Conservation (phyloP, 2,329 filamentous ascomycete species). For the Fusarium abutilonis region DNA sequence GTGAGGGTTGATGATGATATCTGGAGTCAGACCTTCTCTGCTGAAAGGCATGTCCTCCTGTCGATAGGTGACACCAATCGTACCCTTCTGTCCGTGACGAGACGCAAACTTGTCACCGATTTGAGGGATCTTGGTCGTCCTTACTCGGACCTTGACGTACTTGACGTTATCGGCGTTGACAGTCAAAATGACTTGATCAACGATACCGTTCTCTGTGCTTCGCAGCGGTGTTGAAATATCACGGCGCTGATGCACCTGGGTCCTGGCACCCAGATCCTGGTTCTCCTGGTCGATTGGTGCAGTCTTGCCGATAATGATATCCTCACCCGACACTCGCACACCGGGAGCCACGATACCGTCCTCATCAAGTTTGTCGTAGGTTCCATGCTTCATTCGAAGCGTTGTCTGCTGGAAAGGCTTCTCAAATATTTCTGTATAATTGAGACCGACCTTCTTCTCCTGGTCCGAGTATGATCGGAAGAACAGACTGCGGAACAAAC, state of each 20-base stretch:
- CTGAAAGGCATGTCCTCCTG: conserved; percentile 99
- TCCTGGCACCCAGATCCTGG: conserved; percentile 92
- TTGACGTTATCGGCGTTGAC: conserved; percentile 94
- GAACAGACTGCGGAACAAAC: conserved; percentile 96
- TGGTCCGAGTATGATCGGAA: conserved; percentile 97
- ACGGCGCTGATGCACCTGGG: conserved; percentile 88
- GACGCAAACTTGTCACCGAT: conserved; percentile 99
- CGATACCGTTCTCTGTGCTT: conserved; percentile 95
- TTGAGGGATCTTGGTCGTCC: conserved; percentile 97
- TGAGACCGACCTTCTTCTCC: conserved; percentile 95
- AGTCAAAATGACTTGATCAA: conserved; percentile 92
- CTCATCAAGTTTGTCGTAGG: conserved; percentile 96
- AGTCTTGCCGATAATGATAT: conserved; percentile 99
- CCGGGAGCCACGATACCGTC: conserved; percentile 95
- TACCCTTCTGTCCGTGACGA: conserved; percentile 98
- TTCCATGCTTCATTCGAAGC: conserved; percentile 90
- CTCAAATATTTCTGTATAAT: conserved; percentile 92
- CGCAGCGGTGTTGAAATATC: conserved; percentile 95
- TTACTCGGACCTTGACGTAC: conserved; percentile 96
- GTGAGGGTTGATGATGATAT: conserved; percentile 99
- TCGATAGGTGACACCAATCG: conserved; percentile 97
- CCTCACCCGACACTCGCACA: conserved; percentile 93
- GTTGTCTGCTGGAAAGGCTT: conserved; percentile 92
- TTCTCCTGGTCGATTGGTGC: conserved; percentile 92
- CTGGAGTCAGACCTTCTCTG: conserved; percentile 87